A percentile compares a stretch with the other conserved stretches of the same genome.
Evolutionary conservation across 75 land plant genomes (phyloP).

Genomic region (Cupressus sempervirens): DNA sequence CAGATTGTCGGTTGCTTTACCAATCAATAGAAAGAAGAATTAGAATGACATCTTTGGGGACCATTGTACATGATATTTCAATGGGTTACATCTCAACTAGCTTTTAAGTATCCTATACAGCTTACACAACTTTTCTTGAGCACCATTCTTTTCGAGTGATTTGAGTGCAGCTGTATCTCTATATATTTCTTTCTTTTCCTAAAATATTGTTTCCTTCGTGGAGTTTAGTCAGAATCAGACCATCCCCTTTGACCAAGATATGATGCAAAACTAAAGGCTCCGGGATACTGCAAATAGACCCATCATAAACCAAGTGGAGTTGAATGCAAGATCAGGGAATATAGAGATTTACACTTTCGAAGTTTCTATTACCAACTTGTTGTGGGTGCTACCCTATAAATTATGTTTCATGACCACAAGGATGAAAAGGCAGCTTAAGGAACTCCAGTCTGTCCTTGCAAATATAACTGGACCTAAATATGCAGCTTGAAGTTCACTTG

Average conservation of each 20-base stretch:
- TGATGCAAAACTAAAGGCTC: neutral
- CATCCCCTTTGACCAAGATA: neutral
- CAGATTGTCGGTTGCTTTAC: neutral
- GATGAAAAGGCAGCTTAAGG: neutral
- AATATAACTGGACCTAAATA: neutral
- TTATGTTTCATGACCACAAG: neutral
- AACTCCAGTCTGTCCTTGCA: neutral
- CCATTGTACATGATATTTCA: neutral
- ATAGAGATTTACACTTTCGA: neutral
- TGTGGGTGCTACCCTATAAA: neutral
- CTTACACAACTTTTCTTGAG: neutral
- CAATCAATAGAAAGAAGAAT: neutral
- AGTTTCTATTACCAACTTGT: neutral
- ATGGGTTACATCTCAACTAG: neutral
- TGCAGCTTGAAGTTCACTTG: neutral
- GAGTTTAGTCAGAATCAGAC: neutral
- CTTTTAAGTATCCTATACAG: neutral
- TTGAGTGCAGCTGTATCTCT: neutral
- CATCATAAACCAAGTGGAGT: neutral
- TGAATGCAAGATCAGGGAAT: neutral
- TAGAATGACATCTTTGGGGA: neutral
- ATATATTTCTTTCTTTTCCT: neutral
- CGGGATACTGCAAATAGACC: neutral
- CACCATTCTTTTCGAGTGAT: neutral
- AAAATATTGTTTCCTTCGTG: neutral